Base-by-base conservation (phyloP, 1,139 yeast genomes). In the Wickerhamiella pararugosa region DNA sequence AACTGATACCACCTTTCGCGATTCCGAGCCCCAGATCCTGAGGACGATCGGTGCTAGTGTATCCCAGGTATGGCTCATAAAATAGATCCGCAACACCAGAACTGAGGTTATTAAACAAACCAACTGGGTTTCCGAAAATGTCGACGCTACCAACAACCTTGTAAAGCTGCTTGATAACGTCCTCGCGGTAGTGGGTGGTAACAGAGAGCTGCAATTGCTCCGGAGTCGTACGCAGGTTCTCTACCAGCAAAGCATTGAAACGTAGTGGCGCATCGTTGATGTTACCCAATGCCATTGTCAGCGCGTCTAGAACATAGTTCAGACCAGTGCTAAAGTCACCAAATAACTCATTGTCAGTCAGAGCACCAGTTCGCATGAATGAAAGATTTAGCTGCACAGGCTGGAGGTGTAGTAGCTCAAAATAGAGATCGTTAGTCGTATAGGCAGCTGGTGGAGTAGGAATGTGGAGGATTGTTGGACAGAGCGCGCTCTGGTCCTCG, bases 281-380 rank as follows among this genome's bases (percentile, higher is more conserved):
- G 59, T 90, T 92, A 28, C 98, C 98, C 50, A 92, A 75, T 0
- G 98, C 94, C 97, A 87, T 87, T 0, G 97, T 86, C 47, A 92
- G 65, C 38, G 90, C 77, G 57, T 90, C 86, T 51, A 83, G 70
- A 54, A 86, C 77, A 60, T 79, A 80, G 10, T 51, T 44, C 11
- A 48, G 34, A 7, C 48, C 50, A 1, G 45, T 46, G 25, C 39
- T 38, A 28, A 46, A 41, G 11, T 46, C 47, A 32, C 45, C 47
- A 42, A 51, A 51, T 5, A 49, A 34, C 6, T 47, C 44, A 7
- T 47, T 40, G 5, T 47, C 42, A 49, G 70, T 60, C 44, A 80
- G 54, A 0, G 93, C 69, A 51, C 79, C 81, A 0, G 97, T 86
- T 50, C 97, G 71, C 25, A 83, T 90, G 67, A 92, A 92, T 2